Evolutionary conservation across 345 rosid species (phyloP), one percentile per base, ranked within the genome.

Genomic region (Eucalyptus dawsonii): DNA sequence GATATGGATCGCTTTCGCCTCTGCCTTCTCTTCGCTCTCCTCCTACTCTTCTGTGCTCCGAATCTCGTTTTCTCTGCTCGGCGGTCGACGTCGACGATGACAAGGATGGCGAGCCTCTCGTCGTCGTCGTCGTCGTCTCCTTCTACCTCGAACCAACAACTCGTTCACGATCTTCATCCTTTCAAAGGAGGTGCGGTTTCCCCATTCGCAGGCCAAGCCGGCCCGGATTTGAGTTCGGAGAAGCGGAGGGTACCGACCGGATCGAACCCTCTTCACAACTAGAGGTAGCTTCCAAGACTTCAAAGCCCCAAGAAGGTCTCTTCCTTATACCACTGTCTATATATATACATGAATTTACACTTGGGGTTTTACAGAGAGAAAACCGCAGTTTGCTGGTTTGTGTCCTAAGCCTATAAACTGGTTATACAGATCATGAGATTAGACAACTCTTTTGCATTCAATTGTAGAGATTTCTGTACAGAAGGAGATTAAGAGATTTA

Each of bases 211-310:
- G 83, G 29, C 47, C 83, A 13, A 76, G 83, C 47, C 29, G 42
- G 83, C 47, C 83, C 14, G 15, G 47, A 40, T 6, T 76, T 76
- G 83, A 76, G 29, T 22, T 88, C 93, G 3, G 89, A 93, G 92
- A 93, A 92, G 88, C 90, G 94, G 50, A 88, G 87, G 87, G 91
- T 93, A 51, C 95, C 94, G 3, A 89, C 93, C 9, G 94, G 95
- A n/a, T 87, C 95, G 14, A 94, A 94, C 80, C 95, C 95, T 7
- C 83, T 94, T 67, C 95, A 94, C 90, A 94, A 94, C 92, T 92
- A 54, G 91, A 87, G 93, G 72, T 87, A 92, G 87, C 87, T 51
- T 27, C 51, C 14, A 14, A n/a, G 21, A 49, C 25, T 87, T 45
- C 83, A 21, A 40, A 76, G 83, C 47, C 83, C 47, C 83, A 76